Conservation (phyloP, 805 yeast species). For the Lachancea waltii region DNA sequence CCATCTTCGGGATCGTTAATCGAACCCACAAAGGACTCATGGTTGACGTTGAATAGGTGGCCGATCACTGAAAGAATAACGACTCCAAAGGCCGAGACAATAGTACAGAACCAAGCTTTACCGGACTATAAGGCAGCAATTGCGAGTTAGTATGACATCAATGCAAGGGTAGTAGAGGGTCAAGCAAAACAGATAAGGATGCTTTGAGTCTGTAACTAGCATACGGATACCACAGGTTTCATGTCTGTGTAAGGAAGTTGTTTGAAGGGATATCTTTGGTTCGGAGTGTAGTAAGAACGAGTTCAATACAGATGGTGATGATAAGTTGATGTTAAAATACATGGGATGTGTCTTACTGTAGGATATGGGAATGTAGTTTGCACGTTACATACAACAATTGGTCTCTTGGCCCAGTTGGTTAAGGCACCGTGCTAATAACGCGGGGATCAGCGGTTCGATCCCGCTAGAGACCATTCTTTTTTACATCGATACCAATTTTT, state of each 20-base stretch:
- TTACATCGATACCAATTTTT: no score
- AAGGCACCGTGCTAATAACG: conserved; percentile 35
- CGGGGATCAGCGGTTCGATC: conserved; percentile 36
- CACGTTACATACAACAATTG: conserved; percentile 9
- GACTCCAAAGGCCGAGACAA: conserved; percentile 86
- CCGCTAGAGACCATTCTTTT: conserved; percentile 32
- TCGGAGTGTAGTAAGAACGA: no score
- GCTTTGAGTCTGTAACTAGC: conserved; percentile 16
- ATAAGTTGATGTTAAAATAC: no score
- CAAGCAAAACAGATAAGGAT: no score
- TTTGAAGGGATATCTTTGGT: no score
- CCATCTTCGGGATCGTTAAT: conserved; percentile 89
- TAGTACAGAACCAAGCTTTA: conserved; percentile 93
- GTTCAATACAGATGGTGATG: no score
- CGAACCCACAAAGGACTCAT: conserved; percentile 91
- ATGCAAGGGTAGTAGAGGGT: background rate
- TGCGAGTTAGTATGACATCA: background rate
- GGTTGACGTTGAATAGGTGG: conserved; percentile 67
- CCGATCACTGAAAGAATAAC: conserved; percentile 83
- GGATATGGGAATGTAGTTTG: no score
- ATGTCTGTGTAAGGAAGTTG: conserved; percentile 17
- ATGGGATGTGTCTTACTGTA: no score
- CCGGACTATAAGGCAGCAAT: conserved; percentile 43
- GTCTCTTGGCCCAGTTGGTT: conserved; percentile 36
- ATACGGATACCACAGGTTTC: conserved; percentile 46